phyloP scores from a whole-genome alignment of 345 rosid species.

The Heritiera littoralis region DNA sequence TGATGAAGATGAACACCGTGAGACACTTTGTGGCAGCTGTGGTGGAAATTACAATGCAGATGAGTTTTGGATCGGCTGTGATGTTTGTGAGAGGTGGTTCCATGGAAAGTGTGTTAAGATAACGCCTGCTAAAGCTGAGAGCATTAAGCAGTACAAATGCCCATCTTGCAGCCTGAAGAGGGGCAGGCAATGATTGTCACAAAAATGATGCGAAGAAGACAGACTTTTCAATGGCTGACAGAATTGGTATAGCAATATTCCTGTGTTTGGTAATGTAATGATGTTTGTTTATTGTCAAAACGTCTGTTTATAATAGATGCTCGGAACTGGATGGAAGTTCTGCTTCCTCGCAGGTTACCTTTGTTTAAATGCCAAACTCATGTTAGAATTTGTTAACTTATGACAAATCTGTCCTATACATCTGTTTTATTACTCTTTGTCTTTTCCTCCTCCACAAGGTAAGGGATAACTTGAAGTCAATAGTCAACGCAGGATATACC shows the following conservation, averaged over 20 bases:
- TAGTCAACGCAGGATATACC: not conserved
- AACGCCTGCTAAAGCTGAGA: slow-evolving; percentile 82
- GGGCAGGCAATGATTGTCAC: slow-evolving; percentile 47
- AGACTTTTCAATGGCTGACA: slow-evolving; percentile 24
- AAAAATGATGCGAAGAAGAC: not conserved
- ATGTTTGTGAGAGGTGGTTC: slow-evolving; percentile 83
- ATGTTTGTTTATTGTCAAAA: slow-evolving; percentile 7
- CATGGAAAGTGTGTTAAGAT: slow-evolving; percentile 87
- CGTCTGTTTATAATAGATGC: slow-evolving; percentile 31
- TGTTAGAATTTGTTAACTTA: slow-evolving; percentile 30
- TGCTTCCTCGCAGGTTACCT: slow-evolving; percentile 26
- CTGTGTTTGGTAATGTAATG: slow-evolving; percentile 26
- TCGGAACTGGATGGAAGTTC: slow-evolving; percentile 19
- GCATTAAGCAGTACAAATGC: slow-evolving; percentile 83
- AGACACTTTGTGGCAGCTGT: slow-evolving; percentile 76
- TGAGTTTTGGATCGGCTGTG: slow-evolving; percentile 92
- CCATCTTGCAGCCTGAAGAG: slow-evolving; percentile 84
- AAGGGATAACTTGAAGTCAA: not conserved
- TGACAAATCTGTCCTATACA: slow-evolving; percentile 16
- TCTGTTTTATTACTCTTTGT: not conserved
- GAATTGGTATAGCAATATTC: slow-evolving; percentile 23
- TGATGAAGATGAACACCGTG: slow-evolving; percentile 74
- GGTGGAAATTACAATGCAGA: slow-evolving; percentile 69
- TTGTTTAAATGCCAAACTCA: slow-evolving; percentile 27
- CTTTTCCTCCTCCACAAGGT: not conserved